These are phyloP conservation scores for Funneliformis caledonium DNA, from an alignment of 371 early-diverging fungal species.

Conservation along the genomic window DNA sequence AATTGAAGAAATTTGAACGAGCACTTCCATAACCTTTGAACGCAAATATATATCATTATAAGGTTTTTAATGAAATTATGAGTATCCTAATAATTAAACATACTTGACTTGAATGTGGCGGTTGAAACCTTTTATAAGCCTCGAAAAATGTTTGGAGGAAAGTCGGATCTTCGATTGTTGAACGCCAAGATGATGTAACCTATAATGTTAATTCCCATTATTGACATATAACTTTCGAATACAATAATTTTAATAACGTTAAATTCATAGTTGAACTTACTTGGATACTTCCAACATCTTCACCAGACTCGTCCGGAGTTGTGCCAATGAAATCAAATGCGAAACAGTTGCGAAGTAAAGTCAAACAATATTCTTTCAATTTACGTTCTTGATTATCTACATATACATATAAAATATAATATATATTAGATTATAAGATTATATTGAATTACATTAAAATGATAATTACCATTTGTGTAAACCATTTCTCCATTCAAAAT, in stretches of 20 bases:
- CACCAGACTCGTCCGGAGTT: conserved; percentile 82
- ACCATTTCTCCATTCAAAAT: conserved; percentile 51
- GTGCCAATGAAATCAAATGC: conserved; percentile 89
- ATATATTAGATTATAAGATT: conserved; percentile 31
- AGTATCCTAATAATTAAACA: neutral
- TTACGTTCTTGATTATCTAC: conserved; percentile 51
- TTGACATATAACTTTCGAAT: neutral
- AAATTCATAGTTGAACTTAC: conserved; percentile 49
- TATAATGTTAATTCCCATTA: conserved; percentile 43
- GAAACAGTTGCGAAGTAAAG: conserved; percentile 72
- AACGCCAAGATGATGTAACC: conserved; percentile 82
- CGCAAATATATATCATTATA: conserved; percentile 18
- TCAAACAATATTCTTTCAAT: conserved; percentile 62
- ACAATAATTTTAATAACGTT: neutral
- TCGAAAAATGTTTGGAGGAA: conserved; percentile 77
- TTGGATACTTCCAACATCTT: conserved; percentile 81
- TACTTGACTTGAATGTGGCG: conserved; percentile 56
- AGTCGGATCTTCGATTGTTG: conserved; percentile 66
- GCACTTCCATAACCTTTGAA: conserved; percentile 76
- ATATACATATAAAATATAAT: conserved; percentile 26
- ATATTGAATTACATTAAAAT: conserved; percentile 9
- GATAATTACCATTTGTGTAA: conserved; percentile 52
- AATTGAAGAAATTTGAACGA: conserved; percentile 79
- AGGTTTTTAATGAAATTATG: neutral
- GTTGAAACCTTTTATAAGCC: conserved; percentile 64